Evolutionary conservation across 2,329 filamentous ascomycete species (phyloP).

Genomic region (Cladobotryum protrusum): DNA sequence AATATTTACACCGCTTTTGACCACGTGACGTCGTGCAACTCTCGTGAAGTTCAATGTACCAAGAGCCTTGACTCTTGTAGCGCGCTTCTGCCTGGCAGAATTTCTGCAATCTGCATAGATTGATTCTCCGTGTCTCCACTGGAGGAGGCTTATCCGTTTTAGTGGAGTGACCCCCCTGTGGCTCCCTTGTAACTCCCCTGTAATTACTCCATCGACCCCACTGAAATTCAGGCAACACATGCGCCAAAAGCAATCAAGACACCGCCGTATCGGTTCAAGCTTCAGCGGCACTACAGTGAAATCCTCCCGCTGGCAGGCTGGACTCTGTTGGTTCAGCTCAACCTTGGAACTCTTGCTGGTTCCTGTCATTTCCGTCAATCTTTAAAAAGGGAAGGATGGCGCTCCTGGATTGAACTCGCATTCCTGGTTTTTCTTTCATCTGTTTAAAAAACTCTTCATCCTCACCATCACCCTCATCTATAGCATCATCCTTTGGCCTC

Average conservation of each 20-base stretch:
- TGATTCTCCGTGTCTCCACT: background rate
- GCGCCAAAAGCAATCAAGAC: too few species aligned
- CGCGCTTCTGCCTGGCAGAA: slow-evolving; percentile 20
- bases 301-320: too few species aligned
- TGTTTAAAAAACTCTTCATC: background rate
- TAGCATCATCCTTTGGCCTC: too few species aligned
- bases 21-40: slow-evolving; percentile 23
- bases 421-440: background rate
- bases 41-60: slow-evolving; percentile 13
- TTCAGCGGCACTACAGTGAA: too few species aligned
- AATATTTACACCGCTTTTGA: background rate
- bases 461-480: too few species aligned
- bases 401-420: background rate
- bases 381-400: background rate
- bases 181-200: background rate
- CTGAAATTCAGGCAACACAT: too few species aligned
- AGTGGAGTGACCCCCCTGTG: background rate
- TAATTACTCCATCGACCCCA: too few species aligned
- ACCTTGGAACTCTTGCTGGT: too few species aligned
- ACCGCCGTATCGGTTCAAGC: too few species aligned
- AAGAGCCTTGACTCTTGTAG: background rate
- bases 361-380: background rate
- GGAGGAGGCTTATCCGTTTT: background rate
- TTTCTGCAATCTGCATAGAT: too few species aligned
- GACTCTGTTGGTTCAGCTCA: too few species aligned